Percentiles rank a stretch among this genome's conserved stretches.
Evolutionary conservation across 768 basidiomycete genomes (phyloP).

Genomic region (Heimioporus sp.): DNA sequence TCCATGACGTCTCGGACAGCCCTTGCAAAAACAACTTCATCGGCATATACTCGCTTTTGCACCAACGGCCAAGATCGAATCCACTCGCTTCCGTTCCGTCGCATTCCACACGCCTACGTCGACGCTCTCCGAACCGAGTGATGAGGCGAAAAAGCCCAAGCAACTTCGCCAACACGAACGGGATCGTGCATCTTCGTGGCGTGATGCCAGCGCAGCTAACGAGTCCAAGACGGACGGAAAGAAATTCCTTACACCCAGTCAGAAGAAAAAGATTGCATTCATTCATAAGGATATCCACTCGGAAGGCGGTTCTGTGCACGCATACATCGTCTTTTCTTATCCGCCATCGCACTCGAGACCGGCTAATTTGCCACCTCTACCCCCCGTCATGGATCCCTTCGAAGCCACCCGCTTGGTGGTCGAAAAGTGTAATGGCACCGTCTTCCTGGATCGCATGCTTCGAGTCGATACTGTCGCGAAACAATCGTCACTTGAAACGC

Average conservation of each 20-base stretch:
- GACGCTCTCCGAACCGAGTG: conserved; percentile 46
- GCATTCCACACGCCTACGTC: conserved; percentile 84
- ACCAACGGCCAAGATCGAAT: conserved; percentile 82
- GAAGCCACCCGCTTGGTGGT: conserved; percentile 64
- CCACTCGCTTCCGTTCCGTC: conserved; percentile 89
- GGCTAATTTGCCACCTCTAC: conserved; percentile 50
- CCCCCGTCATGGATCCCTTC: conserved; percentile 59
- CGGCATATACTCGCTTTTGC: conserved; percentile 72
- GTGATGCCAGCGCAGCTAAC: conserved; percentile 42
- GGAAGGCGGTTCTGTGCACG: conserved; percentile 71
- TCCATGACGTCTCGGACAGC: conserved; percentile 40
- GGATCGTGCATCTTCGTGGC: conserved; percentile 62
- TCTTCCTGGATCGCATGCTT: conserved; percentile 75
- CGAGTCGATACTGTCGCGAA: conserved; percentile 70
- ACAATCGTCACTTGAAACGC: conserved; percentile 18
- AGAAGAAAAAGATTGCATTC: conserved; percentile 93
- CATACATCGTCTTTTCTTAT: conserved; percentile 90
- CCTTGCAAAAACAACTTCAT: conserved; percentile 71
- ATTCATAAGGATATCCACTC: conserved; percentile 91
- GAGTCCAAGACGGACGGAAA: conserved; percentile 51
- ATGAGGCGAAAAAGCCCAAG: conserved; percentile 27
- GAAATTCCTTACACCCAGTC: conserved; percentile 69
- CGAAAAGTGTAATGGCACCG: conserved; percentile 59
- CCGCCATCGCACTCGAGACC: conserved; percentile 43
- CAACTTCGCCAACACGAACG: conserved; percentile 48